These are phyloP conservation scores for Suillus plorans DNA, from an alignment of 768 basidiomycete genomes.

Conservation along the genomic window DNA sequence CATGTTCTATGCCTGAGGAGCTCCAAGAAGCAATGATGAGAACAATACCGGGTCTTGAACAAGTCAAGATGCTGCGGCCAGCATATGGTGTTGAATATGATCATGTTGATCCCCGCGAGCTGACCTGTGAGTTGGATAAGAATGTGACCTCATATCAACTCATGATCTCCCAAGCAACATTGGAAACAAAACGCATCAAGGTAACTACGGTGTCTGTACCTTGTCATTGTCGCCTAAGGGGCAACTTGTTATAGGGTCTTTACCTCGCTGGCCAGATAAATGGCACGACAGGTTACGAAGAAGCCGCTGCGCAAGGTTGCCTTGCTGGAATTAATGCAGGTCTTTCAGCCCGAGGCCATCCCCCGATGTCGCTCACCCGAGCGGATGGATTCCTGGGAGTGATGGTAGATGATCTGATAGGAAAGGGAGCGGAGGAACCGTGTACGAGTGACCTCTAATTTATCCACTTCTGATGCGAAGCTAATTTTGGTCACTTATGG, in stretches of 20 bases:
- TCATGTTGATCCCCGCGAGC: conserved; percentile 82
- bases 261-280: conserved; percentile 93
- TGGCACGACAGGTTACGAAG: conserved; percentile 92
- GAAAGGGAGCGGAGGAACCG: conserved; percentile 89
- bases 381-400: conserved; percentile 88
- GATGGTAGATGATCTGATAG: conserved; percentile 88
- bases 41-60: conserved; percentile 82
- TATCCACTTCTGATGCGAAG: neutral
- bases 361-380: conserved; percentile 68
- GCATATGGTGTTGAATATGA: conserved; percentile 96
- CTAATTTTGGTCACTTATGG: conserved; percentile 9
- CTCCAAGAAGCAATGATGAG: conserved; percentile 81
- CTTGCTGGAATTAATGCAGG: conserved; percentile 90
- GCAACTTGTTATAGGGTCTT: conserved; percentile 50
- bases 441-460: conserved; percentile 48
- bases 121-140: conserved; percentile 53
- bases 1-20: conserved; percentile 85
- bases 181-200: conserved; percentile 84
- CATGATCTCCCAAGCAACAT: conserved; percentile 49
- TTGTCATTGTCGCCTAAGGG: neutral
- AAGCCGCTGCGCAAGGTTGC: conserved; percentile 89
- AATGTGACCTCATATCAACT: neutral
- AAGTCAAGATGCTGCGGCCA: conserved; percentile 78
- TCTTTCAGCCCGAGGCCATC: conserved; percentile 52
- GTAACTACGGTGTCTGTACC: conserved; percentile 30